Conservation (phyloP, 768 basidiomycete genomes). For the Cyclocybe cylindracea region DNA sequence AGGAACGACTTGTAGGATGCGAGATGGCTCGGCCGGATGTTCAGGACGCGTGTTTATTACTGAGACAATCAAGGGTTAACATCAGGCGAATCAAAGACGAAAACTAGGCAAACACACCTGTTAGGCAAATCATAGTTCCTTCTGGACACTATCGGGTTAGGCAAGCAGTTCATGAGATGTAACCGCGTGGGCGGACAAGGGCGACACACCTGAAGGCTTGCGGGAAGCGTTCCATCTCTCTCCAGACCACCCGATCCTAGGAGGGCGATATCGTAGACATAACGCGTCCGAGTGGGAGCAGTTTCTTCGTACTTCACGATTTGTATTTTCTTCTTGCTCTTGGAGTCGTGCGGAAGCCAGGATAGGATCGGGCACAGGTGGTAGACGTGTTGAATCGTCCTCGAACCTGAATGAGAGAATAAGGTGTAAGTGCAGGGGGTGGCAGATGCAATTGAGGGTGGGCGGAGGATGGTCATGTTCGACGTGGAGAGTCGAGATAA, state of each 20-base stretch:
- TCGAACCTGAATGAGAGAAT: not conserved
- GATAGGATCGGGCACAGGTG: conserved; percentile 28
- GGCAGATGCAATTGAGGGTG: not conserved
- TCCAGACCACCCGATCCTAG: conserved; percentile 15
- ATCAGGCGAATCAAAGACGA: not conserved
- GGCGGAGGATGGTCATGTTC: not conserved
- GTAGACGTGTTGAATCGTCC: conserved; percentile 11
- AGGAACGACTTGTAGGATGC: conserved; percentile 36
- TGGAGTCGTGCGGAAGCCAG: not conserved
- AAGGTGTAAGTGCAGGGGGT: not conserved
- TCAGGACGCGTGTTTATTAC: conserved; percentile 29
- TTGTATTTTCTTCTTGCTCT: conserved; percentile 7
- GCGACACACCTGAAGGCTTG: conserved; percentile 27
- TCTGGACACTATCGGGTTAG: conserved; percentile 30
- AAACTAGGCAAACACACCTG: conserved; percentile 11
- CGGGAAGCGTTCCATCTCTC: conserved; percentile 28
- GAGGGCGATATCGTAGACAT: conserved; percentile 28
- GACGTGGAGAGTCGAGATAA: too few species aligned
- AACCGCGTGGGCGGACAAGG: not conserved
- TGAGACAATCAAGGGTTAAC: not conserved
- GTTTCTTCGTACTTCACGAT: conserved; percentile 24
- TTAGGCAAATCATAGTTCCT: conserved; percentile 33
- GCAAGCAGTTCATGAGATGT: not conserved
- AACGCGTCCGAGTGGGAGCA: conserved; percentile 29
- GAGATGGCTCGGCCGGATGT: conserved; percentile 31